A percentile compares a stretch with the other conserved stretches of the same genome.
These are phyloP conservation scores for Aspergillus melleus DNA, from an alignment of 2,329 filamentous ascomycete genomes.

Conservation along the genomic window DNA sequence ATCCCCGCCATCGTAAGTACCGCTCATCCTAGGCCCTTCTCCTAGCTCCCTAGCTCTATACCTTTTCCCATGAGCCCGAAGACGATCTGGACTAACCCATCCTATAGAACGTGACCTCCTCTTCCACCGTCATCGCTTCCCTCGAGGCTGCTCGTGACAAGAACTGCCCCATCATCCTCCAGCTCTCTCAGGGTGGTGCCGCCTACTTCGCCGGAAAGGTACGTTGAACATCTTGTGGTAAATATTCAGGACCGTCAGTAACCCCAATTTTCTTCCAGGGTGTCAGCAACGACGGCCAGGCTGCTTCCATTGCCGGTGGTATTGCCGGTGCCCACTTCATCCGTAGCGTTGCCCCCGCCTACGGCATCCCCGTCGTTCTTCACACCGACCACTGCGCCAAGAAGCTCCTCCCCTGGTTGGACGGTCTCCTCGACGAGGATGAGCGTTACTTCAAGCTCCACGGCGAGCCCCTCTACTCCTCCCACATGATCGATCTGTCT, in stretches of 20 bases:
- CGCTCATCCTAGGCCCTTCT: not conserved
- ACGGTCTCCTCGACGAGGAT: slow-evolving; percentile 92
- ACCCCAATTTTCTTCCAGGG: slow-evolving; percentile 49
- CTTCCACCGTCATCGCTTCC: slow-evolving; percentile 78
- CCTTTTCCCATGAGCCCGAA: not conserved
- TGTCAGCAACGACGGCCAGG: slow-evolving; percentile 78
- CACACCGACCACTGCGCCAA: slow-evolving; percentile 99
- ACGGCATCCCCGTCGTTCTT: slow-evolving; percentile 87
- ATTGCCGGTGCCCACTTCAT: slow-evolving; percentile 92
- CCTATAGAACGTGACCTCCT: slow-evolving; percentile 81
- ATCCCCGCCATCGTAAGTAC: slow-evolving; percentile 74
- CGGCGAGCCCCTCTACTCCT: slow-evolving; percentile 89
- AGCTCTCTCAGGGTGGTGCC: slow-evolving; percentile 89
- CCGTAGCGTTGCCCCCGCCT: slow-evolving; percentile 79
- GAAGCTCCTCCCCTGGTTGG: slow-evolving; percentile 98
- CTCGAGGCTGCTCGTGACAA: slow-evolving; percentile 93
- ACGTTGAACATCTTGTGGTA: slow-evolving; percentile 19
- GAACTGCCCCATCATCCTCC: slow-evolving; percentile 89
- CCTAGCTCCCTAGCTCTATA: not conserved
- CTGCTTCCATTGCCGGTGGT: slow-evolving; percentile 83
- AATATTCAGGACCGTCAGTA: not conserved
- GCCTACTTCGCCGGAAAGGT: slow-evolving; percentile 91
- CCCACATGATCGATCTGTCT: slow-evolving; percentile 97
- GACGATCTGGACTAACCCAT: not conserved
- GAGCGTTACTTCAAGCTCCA: slow-evolving; percentile 93